Percentiles rank a stretch among this genome's conserved stretches.
phyloP scores from a whole-genome alignment of 176 grass and related monocot species.

The Aegilops tauschii region DNA sequence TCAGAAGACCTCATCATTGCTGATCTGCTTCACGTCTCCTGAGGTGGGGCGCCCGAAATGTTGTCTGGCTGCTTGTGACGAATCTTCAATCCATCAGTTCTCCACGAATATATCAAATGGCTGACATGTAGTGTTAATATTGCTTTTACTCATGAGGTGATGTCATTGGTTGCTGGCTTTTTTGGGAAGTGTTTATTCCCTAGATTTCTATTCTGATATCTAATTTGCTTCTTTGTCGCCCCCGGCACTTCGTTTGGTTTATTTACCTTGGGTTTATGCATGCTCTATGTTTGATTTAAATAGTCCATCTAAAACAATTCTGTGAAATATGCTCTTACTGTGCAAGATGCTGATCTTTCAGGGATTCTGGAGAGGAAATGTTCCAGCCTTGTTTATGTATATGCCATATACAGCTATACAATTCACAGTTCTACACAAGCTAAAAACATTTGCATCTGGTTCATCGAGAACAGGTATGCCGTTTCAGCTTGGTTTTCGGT shows the following conservation, averaged over 20 bases:
- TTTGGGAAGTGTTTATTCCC: background rate
- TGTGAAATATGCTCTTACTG: slow-evolving; percentile 19
- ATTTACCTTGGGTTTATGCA: background rate
- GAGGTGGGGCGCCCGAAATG: background rate
- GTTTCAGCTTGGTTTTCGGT: background rate
- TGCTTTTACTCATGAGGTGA: background rate
- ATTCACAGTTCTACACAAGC: slow-evolving; percentile 86
- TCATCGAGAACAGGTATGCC: slow-evolving; percentile 77
- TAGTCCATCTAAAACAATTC: background rate
- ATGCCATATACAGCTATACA: slow-evolving; percentile 99
- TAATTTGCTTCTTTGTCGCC: background rate
- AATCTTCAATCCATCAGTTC: background rate
- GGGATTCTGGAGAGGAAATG: slow-evolving; percentile 99
- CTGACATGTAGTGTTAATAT: background rate
- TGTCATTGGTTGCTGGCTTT: background rate
- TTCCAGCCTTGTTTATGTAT: slow-evolving; percentile 87
- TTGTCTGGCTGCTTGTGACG: background rate
- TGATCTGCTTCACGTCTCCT: too few relatives aligned
- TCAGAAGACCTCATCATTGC: too few relatives aligned
- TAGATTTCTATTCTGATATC: background rate
- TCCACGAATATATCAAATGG: background rate
- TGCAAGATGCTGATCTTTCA: slow-evolving; percentile 31
- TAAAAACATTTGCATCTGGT: slow-evolving; percentile 94
- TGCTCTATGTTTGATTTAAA: background rate
- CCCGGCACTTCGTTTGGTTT: background rate